These are phyloP conservation scores for Curvularia spicifera DNA, from an alignment of 2,329 filamentous ascomycete species.

Conservation along the genomic window DNA sequence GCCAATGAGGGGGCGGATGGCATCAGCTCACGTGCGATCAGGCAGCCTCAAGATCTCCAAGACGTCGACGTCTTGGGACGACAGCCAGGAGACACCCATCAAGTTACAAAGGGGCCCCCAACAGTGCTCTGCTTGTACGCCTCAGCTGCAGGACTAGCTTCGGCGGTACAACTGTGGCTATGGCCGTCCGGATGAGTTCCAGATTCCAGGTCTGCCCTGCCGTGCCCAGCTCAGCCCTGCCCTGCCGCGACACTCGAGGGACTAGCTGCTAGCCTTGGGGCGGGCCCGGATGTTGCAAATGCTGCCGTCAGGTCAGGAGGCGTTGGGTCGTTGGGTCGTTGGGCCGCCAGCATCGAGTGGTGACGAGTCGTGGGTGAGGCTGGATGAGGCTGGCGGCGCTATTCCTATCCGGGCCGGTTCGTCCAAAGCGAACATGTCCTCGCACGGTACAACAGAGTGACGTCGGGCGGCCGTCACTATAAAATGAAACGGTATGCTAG, in stretches of 20 bases:
- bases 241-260: not conserved
- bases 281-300: not conserved
- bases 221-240: not conserved
- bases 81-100: slow-evolving; percentile 1
- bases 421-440: not conserved
- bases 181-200: slow-evolving; percentile 8
- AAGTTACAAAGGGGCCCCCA: not conserved
- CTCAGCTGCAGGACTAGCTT: slow-evolving; percentile 10
- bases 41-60: slow-evolving; percentile 1
- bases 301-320: not conserved
- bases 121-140: not conserved
- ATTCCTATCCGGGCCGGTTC: not conserved
- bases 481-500: not conserved
- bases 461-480: not conserved
- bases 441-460: not conserved
- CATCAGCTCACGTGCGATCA: slow-evolving; percentile 17
- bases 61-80: not conserved
- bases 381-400: not conserved
- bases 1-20: slow-evolving; percentile 14
- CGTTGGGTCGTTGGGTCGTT: not conserved
- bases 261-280: not conserved
- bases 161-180: slow-evolving; percentile 12
- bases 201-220: not conserved
- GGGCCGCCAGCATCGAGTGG: not conserved
- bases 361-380: not conserved